phyloP scores from a whole-genome alignment of 129 eudicot species.

The Chrysanthemum lavandulifolium region DNA sequence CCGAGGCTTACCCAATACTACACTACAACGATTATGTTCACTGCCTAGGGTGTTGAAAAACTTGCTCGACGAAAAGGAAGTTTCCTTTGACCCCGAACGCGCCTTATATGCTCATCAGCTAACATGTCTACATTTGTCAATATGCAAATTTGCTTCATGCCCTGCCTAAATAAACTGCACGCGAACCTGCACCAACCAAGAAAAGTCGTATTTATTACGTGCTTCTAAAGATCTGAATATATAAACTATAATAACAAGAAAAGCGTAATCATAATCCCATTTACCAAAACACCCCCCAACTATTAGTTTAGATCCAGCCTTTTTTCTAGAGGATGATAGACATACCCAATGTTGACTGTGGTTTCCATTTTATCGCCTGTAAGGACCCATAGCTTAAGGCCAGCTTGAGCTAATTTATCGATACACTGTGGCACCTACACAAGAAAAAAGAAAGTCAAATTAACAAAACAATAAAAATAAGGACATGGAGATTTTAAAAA shows the following conservation, averaged over 20 bases:
- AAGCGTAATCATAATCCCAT: not conserved
- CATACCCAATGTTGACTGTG: slow-evolving; percentile 94
- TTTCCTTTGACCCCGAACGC: no score
- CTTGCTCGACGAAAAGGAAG: no score
- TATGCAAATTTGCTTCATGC: slow-evolving; percentile 93
- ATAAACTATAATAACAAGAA: not conserved
- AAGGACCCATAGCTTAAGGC: slow-evolving; percentile 97
- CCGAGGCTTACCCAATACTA: no score
- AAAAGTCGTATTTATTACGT: not conserved
- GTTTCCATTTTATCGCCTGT: slow-evolving; percentile 99
- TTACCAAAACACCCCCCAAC: not conserved
- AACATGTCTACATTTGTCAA: slow-evolving; percentile 51
- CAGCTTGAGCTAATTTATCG: slow-evolving; percentile 98
- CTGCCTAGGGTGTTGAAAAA: no score
- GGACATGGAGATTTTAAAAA: not conserved
- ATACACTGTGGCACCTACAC: slow-evolving; percentile 95
- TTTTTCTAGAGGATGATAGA: slow-evolving; percentile 16
- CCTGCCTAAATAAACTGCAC: slow-evolving; percentile 94
- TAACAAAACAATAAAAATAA: not conserved
- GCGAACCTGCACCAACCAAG: slow-evolving; percentile 54
- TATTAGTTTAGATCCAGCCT: slow-evolving; percentile 4
- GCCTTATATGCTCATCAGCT: not conserved
- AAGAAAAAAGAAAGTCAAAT: not conserved
- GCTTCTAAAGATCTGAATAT: not conserved
- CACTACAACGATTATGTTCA: no score